phyloP scores from a whole-genome alignment of 148 eudicot species.

The Camellia lanceoleosa region DNA sequence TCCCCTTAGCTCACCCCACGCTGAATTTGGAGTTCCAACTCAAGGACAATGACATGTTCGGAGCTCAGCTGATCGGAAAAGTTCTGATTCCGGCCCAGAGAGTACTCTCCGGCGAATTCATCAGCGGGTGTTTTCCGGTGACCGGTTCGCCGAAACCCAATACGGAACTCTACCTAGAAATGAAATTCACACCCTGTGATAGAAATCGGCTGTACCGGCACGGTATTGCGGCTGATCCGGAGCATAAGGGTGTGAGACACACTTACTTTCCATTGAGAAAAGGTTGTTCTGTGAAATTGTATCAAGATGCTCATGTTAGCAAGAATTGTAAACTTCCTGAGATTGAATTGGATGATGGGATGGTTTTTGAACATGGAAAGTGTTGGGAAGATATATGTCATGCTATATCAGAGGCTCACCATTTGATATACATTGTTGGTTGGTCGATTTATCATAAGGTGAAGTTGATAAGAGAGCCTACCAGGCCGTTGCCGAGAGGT shows the following conservation, averaged over 20 bases:
- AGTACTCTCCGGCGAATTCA: conserved; percentile 37
- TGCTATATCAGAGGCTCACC: conserved; percentile 85
- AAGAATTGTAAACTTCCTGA: conserved; percentile 43
- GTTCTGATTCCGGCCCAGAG: conserved; percentile 41
- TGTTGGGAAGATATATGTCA: conserved; percentile 97
- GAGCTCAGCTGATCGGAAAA: conserved; percentile 64
- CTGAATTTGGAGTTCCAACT: conserved; percentile 60
- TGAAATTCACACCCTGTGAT: conserved; percentile 49
- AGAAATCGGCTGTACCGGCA: conserved; percentile 31
- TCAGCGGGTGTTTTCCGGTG: conserved; percentile 53
- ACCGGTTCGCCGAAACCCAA: conserved; percentile 46
- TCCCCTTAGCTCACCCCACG: conserved; percentile 63
- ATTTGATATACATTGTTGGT: conserved; percentile 81
- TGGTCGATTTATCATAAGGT: conserved; percentile 88
- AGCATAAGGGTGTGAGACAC: conserved; percentile 38
- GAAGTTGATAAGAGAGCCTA: conserved; percentile 79
- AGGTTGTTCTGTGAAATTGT: conserved; percentile 53
- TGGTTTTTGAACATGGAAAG: conserved; percentile 32
- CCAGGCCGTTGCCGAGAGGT: conserved; percentile 80
- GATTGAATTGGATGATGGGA: conserved; percentile 56
- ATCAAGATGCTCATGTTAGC: conserved; percentile 76
- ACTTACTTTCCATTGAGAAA: conserved; percentile 52
- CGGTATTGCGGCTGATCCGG: conserved; percentile 46
- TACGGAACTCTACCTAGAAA: conserved; percentile 34
- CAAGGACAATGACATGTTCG: conserved; percentile 76